Evolutionary conservation across 768 basidiomycete species (phyloP), one percentile per base, ranked within the genome.

Genomic region (Russula brevipes): DNA sequence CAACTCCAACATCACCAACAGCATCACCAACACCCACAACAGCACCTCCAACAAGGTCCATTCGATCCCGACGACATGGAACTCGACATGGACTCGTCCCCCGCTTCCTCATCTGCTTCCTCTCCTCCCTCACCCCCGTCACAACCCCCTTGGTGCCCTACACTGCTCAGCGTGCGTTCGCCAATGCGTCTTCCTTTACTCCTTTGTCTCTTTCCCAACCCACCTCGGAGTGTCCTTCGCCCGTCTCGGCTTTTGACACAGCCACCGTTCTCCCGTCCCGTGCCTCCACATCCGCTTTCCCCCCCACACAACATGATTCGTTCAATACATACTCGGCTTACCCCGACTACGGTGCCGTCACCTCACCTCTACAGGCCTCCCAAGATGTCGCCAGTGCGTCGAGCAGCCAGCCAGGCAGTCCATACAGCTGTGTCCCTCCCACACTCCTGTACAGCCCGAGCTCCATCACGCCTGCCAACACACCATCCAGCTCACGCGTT

Each of bases 21-120:
- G 50, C 42, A 66, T 55, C 54, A 61, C 50, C 42, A 69, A 1
- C 66, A 59, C 12, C 74, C 71, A 31, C 74, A 70, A 47, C 52
- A 33, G 16, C 42, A 17, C 12, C 42, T 70, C 36, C 75, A 76
- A 63, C 71, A 77, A 30, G 75, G 79, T 3, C 75, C 81, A 0
- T 87, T 88, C 68, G 89, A 90, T 70, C 78, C 86, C 0, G 88
- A 89, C 71, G 89, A 91, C 68, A 91, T 91, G 88, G 89, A 91
- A 68, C 80, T 90, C 24, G 88, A 89, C 56, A 71, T 78, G 31
- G 88, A 89, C 67, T 65, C 72, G 41, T 70, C 64, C n/a, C 70
- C 72, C 38, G 71, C 75, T 51, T 73, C 75, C 7, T 74, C 74
- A 30, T 70, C 73, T 19, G 71, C 75, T 9, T 74, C 76, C 42